Base-by-base conservation (phyloP, 78 protist species). In the Guillardia theta region DNA sequence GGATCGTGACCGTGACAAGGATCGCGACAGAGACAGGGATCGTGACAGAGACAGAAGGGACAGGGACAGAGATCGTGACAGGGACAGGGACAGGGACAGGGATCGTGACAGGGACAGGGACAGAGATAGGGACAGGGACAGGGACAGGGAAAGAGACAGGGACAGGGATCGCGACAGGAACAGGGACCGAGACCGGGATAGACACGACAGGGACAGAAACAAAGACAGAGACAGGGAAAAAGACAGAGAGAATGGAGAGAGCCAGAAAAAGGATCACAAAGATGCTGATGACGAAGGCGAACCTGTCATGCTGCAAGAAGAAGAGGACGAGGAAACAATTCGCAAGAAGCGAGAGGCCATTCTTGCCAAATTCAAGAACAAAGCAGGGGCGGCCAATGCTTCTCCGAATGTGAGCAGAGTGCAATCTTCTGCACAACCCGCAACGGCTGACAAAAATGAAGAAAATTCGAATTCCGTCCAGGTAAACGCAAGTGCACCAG, bases 311-410 rank as follows among this genome's bases (percentile, higher is more conserved):
- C 15, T 78, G 4, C 36, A 24, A 24, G 90, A 80, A 43, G 93
- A 88, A 18, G 93, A 88, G 45, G 93, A 41, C 43, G 93, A 88
- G 62, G 93, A 21, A 22, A 19, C 5, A 0, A 54, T 88, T 8
- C 93, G 93, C 19, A 24, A 45, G 24, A 88, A 48, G 93, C 62
- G 93, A 1, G 93, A 21, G 9, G 93, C 54, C 0, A 88, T 88
- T 27, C 54, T 88, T 10, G 93, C n/a, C 41, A 88, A 88, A 27
- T 48, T 88, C 54, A 88, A 88, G 64, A 5, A 18, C 54, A 80
- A 10, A 50, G 58, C 58, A 50, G 58, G 30, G 15, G 58, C 58
- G 15, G 58, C 58, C 58, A 10, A 58, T 27, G 70, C n/a, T n/a
- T n/a, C n/a, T n/a, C n/a, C n/a, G n/a, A n/a, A n/a, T n/a, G n/a